Conservation (phyloP, 139 green algal species). For the Pseudopediastrum boryanum region DNA sequence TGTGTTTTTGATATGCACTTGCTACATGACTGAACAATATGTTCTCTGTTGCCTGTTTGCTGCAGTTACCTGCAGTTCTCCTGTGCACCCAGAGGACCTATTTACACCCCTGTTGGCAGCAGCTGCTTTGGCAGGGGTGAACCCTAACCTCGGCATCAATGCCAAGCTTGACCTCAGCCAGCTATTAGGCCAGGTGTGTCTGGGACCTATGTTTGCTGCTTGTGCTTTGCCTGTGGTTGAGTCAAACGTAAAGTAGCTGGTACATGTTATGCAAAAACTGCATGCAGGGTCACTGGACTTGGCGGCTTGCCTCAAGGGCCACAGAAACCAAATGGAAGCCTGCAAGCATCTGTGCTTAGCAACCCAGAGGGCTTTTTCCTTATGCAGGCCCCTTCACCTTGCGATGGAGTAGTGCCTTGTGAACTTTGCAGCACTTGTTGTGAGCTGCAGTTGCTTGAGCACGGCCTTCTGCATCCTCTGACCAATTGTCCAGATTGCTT, state of each 20-base stretch:
- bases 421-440: background rate
- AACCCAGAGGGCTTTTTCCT: background rate
- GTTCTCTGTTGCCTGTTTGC: no score
- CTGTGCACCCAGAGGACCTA: constrained; percentile 21
- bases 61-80: no score
- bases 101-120: constrained; percentile 35
- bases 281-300: background rate
- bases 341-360: background rate
- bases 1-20: no score
- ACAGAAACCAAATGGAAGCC: background rate
- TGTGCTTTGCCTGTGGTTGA: no score
- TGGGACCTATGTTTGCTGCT: no score
- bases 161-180: background rate
- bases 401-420: background rate
- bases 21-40: no score
- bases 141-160: constrained; percentile 29
- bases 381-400: no score
- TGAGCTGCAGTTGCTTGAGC: no score
- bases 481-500: no score
- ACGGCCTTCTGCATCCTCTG: no score
- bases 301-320: background rate
- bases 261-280: constrained; percentile 9
- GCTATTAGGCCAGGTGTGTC: no score
- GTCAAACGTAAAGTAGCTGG: constrained; percentile 15
- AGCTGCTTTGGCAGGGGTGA: constrained; percentile 12